Percentiles rank a stretch among this genome's conserved stretches.
Evolutionary conservation across 1,139 yeast species (phyloP).

Genomic region (Yamadazyma atmosphaerica): DNA sequence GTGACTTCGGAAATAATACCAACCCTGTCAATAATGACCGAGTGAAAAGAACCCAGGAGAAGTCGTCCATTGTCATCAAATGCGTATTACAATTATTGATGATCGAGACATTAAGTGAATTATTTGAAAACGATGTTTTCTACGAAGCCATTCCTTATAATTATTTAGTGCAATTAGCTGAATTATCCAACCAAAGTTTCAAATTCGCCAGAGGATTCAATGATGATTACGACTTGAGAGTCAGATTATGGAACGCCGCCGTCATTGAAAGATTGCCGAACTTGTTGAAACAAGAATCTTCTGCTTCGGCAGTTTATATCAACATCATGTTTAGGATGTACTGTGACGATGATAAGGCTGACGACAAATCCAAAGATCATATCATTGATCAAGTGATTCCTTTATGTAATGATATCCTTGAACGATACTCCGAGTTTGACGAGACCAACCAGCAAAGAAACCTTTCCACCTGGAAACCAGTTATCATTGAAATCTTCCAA

Average conservation of each 20-base stretch:
- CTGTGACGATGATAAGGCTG: constrained; percentile 60
- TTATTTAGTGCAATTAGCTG: constrained; percentile 59
- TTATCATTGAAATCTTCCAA: constrained; percentile 79
- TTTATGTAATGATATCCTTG: constrained; percentile 67
- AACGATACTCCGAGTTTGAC: constrained; percentile 70
- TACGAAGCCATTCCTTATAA: constrained; percentile 68
- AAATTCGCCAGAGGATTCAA: constrained; percentile 84
- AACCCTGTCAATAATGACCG: constrained; percentile 21
- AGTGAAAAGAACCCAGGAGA: constrained; percentile 45
- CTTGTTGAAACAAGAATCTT: constrained; percentile 85
- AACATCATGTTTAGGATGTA: constrained; percentile 79
- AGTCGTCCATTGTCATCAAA: constrained; percentile 84
- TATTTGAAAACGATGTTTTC: constrained; percentile 69
- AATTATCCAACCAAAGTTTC: constrained; percentile 66
- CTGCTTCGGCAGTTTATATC: constrained; percentile 85
- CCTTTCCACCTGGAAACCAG: constrained; percentile 87
- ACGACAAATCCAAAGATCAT: constrained; percentile 31
- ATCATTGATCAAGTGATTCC: constrained; percentile 63
- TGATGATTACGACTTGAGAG: constrained; percentile 82
- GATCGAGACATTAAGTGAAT: constrained; percentile 83
- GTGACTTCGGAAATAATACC: constrained; percentile 16
- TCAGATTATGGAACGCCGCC: constrained; percentile 87
- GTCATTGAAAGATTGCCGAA: constrained; percentile 92
- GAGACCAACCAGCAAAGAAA: constrained; percentile 78
- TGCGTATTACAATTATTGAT: constrained; percentile 86